Conservation (phyloP, 2,329 filamentous ascomycete species). For the Ceratocystis smalleyi region DNA sequence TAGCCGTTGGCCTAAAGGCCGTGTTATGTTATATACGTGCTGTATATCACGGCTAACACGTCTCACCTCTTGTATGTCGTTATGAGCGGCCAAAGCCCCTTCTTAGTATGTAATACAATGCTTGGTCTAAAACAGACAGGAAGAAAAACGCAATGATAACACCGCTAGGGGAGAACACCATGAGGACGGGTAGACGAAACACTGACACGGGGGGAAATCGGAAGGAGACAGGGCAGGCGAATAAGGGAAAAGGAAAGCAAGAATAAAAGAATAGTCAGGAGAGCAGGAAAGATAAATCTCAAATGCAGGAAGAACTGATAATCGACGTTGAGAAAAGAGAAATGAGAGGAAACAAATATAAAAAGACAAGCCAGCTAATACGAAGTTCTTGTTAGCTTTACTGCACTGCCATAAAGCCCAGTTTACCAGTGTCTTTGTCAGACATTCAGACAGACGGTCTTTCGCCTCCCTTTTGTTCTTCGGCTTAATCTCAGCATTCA, state of each 20-base stretch:
- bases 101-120: background rate
- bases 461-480: background rate
- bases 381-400: background rate
- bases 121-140: conserved; percentile 4
- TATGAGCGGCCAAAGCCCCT: background rate
- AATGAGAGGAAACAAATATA: background rate
- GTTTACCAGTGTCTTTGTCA: background rate
- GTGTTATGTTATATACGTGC: no score
- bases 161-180: conserved; percentile 2
- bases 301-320: background rate
- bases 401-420: background rate
- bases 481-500: background rate
- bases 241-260: background rate
- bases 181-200: background rate
- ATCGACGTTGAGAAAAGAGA: background rate
- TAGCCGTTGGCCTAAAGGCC: no score
- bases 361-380: background rate
- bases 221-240: background rate
- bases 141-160: background rate
- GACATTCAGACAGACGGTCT: no score
- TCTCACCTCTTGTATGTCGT: background rate
- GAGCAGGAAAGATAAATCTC: background rate
- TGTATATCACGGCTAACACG: no score
- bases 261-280: background rate
- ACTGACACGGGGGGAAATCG: background rate